These are phyloP conservation scores for Skeletonema grethae DNA, from an alignment of 108 stramenopile species.

Conservation along the genomic window DNA sequence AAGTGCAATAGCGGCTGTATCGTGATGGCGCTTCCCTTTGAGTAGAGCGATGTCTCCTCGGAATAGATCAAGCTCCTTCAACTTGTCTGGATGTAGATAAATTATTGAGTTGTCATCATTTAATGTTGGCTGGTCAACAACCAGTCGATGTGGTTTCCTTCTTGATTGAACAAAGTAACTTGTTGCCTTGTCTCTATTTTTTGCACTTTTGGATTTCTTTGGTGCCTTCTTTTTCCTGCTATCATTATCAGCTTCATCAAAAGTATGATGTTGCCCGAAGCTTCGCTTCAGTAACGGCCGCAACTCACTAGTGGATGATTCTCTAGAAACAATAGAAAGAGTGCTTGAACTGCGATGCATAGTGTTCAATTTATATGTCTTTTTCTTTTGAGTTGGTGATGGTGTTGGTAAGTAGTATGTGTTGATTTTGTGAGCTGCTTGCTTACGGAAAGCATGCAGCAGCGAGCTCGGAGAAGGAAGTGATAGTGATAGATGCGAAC, in stretches of 20 bases:
- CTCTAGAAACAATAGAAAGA: constrained; percentile 27
- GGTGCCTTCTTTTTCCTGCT: constrained; percentile 1
- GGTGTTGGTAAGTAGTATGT: neutral
- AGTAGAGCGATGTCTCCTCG: constrained; percentile 76
- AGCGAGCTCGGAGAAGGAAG: too few species aligned
- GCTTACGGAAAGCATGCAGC: too few species aligned
- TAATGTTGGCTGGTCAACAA: constrained; percentile 72
- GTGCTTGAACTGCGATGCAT: constrained; percentile 26
- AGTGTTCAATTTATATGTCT: neutral
- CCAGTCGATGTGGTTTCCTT: constrained; percentile 70
- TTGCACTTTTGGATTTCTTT: constrained; percentile 2
- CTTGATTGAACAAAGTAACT: constrained; percentile 38
- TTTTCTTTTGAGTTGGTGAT: neutral
- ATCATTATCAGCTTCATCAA: neutral
- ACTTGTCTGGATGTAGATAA: constrained; percentile 50
- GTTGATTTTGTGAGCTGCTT: neutral
- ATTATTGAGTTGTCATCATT: constrained; percentile 77
- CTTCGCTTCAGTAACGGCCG: constrained; percentile 15
- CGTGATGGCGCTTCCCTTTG: constrained; percentile 76
- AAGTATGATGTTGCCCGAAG: neutral
- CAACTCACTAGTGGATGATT: constrained; percentile 1
- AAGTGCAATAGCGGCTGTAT: constrained; percentile 80
- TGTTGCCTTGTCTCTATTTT: neutral
- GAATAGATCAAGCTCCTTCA: constrained; percentile 79
- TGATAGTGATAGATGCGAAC: too few species aligned